Percentiles rank a stretch among this genome's conserved stretches.
Evolutionary conservation across 2,329 filamentous ascomycete species (phyloP).

Genomic region (Fusarium chlamydosporum): DNA sequence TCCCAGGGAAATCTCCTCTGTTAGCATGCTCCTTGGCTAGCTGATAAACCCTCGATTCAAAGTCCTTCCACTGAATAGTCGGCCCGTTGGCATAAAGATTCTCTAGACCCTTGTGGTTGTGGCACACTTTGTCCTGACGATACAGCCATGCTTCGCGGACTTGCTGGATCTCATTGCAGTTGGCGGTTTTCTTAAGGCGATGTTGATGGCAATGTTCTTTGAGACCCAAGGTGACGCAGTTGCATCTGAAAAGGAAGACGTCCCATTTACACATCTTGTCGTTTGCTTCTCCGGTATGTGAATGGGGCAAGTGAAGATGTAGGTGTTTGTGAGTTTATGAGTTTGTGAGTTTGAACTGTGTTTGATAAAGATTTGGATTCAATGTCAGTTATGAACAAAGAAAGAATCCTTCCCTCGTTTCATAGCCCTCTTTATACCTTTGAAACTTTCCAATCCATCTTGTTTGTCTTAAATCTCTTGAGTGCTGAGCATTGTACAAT

Average conservation of each 20-base stretch:
- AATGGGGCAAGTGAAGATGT: neutral
- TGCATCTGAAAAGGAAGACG: constrained; percentile 32
- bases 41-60: constrained; percentile 30
- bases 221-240: constrained; percentile 21
- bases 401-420: too few relatives aligned
- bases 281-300: neutral
- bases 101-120: neutral
- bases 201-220: constrained; percentile 34
- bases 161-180: constrained; percentile 34
- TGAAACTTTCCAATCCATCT: neutral
- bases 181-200: constrained; percentile 16
- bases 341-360: neutral
- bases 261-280: constrained; percentile 39
- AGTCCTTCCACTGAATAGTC: constrained; percentile 21
- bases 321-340: neutral
- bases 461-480: neutral
- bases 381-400: neutral
- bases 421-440: constrained; percentile 3
- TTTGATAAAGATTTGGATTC: constrained; percentile 2
- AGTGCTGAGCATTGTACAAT: neutral
- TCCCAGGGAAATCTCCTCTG: constrained; percentile 10
- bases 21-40: constrained; percentile 16
- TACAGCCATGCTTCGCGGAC: constrained; percentile 34
- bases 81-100: constrained; percentile 1
- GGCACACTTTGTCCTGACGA: constrained; percentile 23